phyloP scores from a whole-genome alignment of 73 alveolate species.

The Halteria grandinella region DNA sequence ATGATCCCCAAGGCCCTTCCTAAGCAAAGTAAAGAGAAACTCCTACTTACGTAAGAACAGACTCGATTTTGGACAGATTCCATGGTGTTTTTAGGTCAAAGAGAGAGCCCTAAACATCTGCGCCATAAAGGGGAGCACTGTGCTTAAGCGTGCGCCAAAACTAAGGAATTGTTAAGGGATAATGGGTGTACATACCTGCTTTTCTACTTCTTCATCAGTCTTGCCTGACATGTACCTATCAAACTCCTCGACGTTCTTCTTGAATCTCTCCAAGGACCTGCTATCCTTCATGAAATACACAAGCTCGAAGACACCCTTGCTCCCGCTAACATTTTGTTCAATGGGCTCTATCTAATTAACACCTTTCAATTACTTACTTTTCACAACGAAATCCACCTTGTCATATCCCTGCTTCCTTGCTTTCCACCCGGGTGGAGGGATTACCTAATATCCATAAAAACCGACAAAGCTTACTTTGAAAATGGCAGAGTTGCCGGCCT shows the following conservation, averaged over 20 bases:
- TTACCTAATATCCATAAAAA: too few species aligned
- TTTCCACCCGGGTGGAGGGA: conserved; percentile 86
- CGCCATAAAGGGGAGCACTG: conserved; percentile 90
- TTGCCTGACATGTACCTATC: conserved; percentile 59
- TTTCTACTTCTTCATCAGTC: conserved; percentile 72
- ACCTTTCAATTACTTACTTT: conserved; percentile 20
- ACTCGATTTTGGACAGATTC: conserved; percentile 74
- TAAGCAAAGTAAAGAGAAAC: too few species aligned
- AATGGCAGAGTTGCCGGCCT: conserved; percentile 75
- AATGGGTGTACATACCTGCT: conserved; percentile 54
- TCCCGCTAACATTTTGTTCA: conserved; percentile 81
- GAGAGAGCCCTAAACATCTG: conserved; percentile 76
- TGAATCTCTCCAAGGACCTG: conserved; percentile 67
- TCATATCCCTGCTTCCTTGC: conserved; percentile 81
- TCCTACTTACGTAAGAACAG: conserved; percentile 56
- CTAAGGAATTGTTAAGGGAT: conserved; percentile 36
- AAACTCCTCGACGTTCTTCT: conserved; percentile 51
- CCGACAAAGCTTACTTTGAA: conserved; percentile 76
- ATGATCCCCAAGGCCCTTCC: conserved; percentile 65
- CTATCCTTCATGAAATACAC: conserved; percentile 75
- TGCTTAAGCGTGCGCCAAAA: conserved; percentile 85
- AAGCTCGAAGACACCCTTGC: conserved; percentile 76
- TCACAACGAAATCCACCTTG: conserved; percentile 35
- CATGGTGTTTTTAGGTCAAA: conserved; percentile 74
- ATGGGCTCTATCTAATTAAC: conserved; percentile 76